A percentile compares a stretch with the other conserved stretches of the same genome.
Evolutionary conservation across 371 early-diverging fungal species (phyloP).

Genomic region (Apophysomyces trapeziformis): DNA sequence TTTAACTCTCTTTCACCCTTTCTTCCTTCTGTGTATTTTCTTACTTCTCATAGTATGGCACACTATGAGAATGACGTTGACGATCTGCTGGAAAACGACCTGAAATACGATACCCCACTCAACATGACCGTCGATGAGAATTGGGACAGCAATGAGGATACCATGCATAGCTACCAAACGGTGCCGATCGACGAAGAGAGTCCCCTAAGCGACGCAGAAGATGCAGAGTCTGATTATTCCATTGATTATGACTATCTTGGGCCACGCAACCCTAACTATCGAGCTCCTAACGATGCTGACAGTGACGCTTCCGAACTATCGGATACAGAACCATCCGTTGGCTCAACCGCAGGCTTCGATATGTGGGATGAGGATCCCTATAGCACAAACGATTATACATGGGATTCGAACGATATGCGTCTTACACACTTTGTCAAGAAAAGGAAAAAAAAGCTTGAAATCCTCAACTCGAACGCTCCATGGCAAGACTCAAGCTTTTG

Average conservation of each 20-base stretch:
- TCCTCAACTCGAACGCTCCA: constrained; percentile 18
- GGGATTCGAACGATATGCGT: constrained; percentile 56
- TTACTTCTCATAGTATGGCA: constrained; percentile 17
- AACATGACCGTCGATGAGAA: constrained; percentile 15
- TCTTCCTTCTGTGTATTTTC: constrained; percentile 10
- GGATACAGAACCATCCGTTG: constrained; percentile 10
- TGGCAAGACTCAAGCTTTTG: constrained; percentile 40
- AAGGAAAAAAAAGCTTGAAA: constrained; percentile 23
- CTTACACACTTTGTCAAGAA: constrained; percentile 40
- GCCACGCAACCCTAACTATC: constrained; percentile 46
- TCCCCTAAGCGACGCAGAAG: constrained; percentile 19
- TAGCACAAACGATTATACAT: constrained; percentile 55
- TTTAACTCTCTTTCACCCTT: constrained; percentile 18
- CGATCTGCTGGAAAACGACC: constrained; percentile 16
- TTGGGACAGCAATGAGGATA: constrained; percentile 4
- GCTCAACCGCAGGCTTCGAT: constrained; percentile 36
- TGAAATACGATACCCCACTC: constrained; percentile 13
- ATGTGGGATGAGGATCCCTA: constrained; percentile 61
- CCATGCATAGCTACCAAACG: neutral
- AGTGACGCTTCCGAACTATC: constrained; percentile 50
- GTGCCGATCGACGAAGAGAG: constrained; percentile 7
- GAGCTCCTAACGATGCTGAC: constrained; percentile 39
- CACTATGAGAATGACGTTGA: constrained; percentile 26
- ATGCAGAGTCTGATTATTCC: constrained; percentile 44
- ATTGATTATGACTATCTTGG: constrained; percentile 54